phyloP scores from a whole-genome alignment of 192 early-diverging fungal species.

The Coemansia sp. region DNA sequence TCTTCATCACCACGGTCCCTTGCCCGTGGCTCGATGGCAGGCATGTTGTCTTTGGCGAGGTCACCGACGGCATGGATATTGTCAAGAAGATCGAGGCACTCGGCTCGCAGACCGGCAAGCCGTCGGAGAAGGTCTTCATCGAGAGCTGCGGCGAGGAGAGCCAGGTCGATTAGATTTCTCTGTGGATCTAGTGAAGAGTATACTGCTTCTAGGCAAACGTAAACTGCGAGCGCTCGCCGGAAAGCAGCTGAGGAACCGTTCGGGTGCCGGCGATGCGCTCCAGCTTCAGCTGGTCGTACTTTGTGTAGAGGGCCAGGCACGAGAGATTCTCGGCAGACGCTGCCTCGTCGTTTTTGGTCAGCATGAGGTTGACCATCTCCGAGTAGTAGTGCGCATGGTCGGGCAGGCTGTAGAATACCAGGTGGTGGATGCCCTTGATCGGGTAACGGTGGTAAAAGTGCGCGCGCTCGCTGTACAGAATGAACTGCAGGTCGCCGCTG shows the following conservation, averaged over 20 bases:
- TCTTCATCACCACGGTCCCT: slow-evolving; percentile 69
- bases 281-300: slow-evolving; percentile 79
- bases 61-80: slow-evolving; percentile 66
- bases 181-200: too few species aligned
- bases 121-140: slow-evolving; percentile 53
- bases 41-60: slow-evolving; percentile 77
- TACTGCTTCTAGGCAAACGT: slow-evolving; percentile 47
- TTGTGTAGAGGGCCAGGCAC: slow-evolving; percentile 65
- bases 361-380: slow-evolving; percentile 75
- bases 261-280: slow-evolving; percentile 84
- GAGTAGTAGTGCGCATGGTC: slow-evolving; percentile 80
- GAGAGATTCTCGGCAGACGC: slow-evolving; percentile 46
- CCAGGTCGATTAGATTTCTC: too few species aligned
- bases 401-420: slow-evolving; percentile 89
- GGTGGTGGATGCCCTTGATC: slow-evolving; percentile 74
- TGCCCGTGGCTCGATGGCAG: slow-evolving; percentile 71
- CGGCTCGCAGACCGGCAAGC: slow-evolving; percentile 50
- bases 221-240: slow-evolving; percentile 54
- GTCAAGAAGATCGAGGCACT: slow-evolving; percentile 69
- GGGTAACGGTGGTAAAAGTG: slow-evolving; percentile 89
- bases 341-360: slow-evolving; percentile 45
- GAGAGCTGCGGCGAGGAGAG: slow-evolving; percentile 73
- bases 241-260: slow-evolving; percentile 66
- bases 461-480: slow-evolving; percentile 91
- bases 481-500: slow-evolving; percentile 66